Base-by-base conservation (phyloP, 192 early-diverging fungal genomes). In the Podila horticola region DNA sequence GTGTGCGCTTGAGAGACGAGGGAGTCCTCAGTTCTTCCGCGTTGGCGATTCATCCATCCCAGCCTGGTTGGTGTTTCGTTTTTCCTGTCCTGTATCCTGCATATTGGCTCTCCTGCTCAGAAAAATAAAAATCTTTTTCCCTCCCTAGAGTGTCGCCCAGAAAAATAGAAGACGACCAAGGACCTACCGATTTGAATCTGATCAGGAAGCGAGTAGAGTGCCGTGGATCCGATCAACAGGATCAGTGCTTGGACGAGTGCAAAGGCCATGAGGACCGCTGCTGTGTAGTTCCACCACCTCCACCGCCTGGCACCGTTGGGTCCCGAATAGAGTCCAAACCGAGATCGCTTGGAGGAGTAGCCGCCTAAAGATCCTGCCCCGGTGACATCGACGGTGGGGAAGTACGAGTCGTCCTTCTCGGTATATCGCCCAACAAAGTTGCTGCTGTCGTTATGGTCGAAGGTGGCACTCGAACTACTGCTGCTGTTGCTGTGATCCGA, bases 171-270 rank as follows among this genome's bases (percentile, higher is more conserved):
- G 9, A 33, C 36, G 30, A 17, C 41, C 11, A 45, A 26, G 30
- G 17, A 51, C 75, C 67, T 76, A 86, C 85, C 74, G 33, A 86
- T 73, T 62, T 83, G 81, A 33, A 86, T 83, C 48, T 79, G 75
- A 31, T 79, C 71, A 36, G 67, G 77, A 22, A 75, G 29, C 10
- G 65, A 69, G 55, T 83, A 79, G 5, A 86, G 74, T 26, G 72
- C 10, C 24, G 15, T 60, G 31, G 67, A 83, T 2, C 82, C 85
- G 49, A 79, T 64, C 33, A 86, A 48, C 26, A 83, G 51, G 28
- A 86, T 33, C 10, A 83, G 33, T 5, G 64, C 65, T 60, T 86
- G 76, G 2, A 82, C 59, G 6, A 86, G n/a, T 0, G 64, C 76
- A 73, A 86, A 74, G 8, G 74, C 38, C 0, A 76, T 51, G 10